Conservation (phyloP, 768 basidiomycete species). For the Russula ochroleuca region DNA sequence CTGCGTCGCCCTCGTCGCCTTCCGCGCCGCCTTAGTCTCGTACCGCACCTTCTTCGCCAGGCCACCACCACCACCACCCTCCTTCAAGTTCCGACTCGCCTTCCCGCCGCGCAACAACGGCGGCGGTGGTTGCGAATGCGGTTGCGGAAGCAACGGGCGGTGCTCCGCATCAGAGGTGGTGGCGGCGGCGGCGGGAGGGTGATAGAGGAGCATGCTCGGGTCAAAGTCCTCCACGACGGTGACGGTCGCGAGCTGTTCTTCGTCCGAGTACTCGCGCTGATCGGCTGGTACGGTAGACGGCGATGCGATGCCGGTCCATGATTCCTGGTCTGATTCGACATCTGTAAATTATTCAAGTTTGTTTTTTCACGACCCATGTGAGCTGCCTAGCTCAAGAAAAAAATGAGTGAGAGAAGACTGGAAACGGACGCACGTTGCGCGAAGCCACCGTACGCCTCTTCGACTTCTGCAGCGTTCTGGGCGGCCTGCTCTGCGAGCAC, state of each 20-base stretch:
- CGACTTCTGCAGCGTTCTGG: constrained; percentile 73
- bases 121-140: constrained; percentile 28
- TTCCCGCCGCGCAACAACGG: constrained; percentile 16
- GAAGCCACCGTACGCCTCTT: constrained; percentile 58
- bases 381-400: background rate
- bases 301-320: constrained; percentile 43
- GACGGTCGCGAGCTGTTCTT: constrained; percentile 82
- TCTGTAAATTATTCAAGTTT: background rate
- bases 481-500: constrained; percentile 71
- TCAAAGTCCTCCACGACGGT: constrained; percentile 93
- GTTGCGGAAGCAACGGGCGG: constrained; percentile 7
- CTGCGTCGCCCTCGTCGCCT: constrained; percentile 59
- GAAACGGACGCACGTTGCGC: constrained; percentile 10
- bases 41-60: constrained; percentile 47
- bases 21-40: constrained; percentile 66
- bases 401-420: background rate
- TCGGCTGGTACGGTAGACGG: constrained; percentile 32
- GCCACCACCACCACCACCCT: background rate
- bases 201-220: constrained; percentile 53
- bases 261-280: constrained; percentile 51
- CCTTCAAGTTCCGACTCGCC: constrained; percentile 9
- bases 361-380: background rate
- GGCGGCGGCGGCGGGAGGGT: constrained; percentile 26
- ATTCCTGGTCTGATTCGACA: constrained; percentile 41
- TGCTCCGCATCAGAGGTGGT: background rate